A percentile compares a stretch with the other conserved stretches of the same genome.
phyloP scores from a whole-genome alignment of 1,139 yeast genomes.

The Diutina scorzettiae region DNA sequence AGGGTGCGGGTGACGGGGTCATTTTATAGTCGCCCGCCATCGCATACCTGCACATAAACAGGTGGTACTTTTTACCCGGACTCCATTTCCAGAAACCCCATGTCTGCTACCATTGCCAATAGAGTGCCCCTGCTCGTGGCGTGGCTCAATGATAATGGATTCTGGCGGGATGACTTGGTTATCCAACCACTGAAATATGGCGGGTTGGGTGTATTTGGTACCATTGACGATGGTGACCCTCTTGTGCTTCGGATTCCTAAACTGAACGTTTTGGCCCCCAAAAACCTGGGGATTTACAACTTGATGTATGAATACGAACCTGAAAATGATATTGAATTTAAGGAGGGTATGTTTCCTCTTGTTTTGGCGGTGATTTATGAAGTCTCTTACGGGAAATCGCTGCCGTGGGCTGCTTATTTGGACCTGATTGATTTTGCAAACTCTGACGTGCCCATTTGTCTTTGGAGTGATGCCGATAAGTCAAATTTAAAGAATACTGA shows the following conservation, averaged over 20 bases:
- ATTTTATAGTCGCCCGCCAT: constrained; percentile 7
- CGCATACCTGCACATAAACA: neutral
- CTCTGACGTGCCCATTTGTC: constrained; percentile 41
- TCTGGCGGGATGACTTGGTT: constrained; percentile 3
- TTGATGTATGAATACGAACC: constrained; percentile 43
- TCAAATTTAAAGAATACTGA: constrained; percentile 51
- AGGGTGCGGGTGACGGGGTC: constrained; percentile 9
- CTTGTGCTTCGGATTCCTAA: constrained; percentile 39
- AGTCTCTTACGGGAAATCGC: constrained; percentile 29
- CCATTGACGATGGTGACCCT: constrained; percentile 15
- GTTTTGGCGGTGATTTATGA: constrained; percentile 68
- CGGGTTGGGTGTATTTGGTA: constrained; percentile 64
- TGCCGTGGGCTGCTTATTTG: constrained; percentile 73
- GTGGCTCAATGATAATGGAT: constrained; percentile 2
- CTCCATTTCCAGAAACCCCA: neutral
- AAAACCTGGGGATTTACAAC: constrained; percentile 57
- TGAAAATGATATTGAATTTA: constrained; percentile 20
- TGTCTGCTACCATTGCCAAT: neutral
- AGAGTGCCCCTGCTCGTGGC: neutral
- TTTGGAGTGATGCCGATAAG: constrained; percentile 49
- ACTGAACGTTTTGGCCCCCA: constrained; percentile 39
- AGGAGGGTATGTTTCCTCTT: constrained; percentile 50
- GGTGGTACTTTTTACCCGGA: neutral
- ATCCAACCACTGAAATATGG: constrained; percentile 19
- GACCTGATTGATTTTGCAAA: constrained; percentile 34